phyloP scores from a whole-genome alignment of 208 protist genomes.

The Zelonia costaricensis region DNA sequence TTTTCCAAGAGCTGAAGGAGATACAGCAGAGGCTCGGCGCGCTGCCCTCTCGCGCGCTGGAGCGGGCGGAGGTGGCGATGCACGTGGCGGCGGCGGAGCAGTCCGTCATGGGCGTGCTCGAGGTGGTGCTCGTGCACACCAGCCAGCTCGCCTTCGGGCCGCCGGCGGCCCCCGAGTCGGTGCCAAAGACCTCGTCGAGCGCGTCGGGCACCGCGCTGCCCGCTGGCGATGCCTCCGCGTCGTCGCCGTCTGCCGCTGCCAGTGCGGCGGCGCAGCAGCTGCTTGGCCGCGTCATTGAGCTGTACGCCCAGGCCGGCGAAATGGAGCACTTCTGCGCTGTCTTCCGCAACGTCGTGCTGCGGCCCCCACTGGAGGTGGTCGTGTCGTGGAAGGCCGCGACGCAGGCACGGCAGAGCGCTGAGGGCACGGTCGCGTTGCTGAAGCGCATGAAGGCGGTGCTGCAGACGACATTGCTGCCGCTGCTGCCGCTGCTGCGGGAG shows the following conservation, averaged over 20 bases:
- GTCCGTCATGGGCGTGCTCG: conserved; percentile 27
- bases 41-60: conserved; percentile 24
- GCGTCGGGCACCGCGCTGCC: not conserved
- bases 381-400: conserved; percentile 85
- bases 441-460: conserved; percentile 43
- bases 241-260: not conserved
- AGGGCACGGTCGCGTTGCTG: conserved; percentile 61
- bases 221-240: not conserved
- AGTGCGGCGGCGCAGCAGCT: conserved; percentile 6
- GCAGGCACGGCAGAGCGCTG: conserved; percentile 65
- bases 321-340: conserved; percentile 56
- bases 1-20: conserved; percentile 34
- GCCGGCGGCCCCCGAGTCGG: too few relatives aligned
- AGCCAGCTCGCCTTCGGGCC: conserved; percentile 8
- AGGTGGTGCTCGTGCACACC: conserved; percentile 24
- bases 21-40: conserved; percentile 12
- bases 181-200: not conserved
- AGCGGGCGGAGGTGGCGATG: conserved; percentile 14
- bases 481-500: conserved; percentile 59
- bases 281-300: conserved; percentile 37
- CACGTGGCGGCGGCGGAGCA: conserved; percentile 24
- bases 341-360: conserved; percentile 61
- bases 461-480: conserved; percentile 32
- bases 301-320: conserved; percentile 49
- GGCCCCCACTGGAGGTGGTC: conserved; percentile 56